phyloP scores from a whole-genome alignment of 208 protist genomes.

The Wallacemonas sp. region DNA sequence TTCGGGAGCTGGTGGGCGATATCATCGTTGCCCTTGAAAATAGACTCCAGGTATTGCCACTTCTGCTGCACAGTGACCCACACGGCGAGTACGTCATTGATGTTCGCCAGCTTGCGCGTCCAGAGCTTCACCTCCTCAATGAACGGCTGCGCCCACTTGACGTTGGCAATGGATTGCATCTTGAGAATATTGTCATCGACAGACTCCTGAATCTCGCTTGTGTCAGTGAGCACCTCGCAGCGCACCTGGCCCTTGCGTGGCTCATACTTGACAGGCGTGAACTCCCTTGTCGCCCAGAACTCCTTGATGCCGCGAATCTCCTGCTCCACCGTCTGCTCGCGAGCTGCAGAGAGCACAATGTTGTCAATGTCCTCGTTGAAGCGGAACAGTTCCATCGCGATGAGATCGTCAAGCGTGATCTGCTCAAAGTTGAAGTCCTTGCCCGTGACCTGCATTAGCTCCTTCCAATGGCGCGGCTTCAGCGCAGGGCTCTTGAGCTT shows the following conservation, averaged over 20 bases:
- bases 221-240: conserved; percentile 93
- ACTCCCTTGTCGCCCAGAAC: conserved; percentile 93
- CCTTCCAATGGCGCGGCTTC: conserved; percentile 96
- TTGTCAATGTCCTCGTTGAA: conserved; percentile 95
- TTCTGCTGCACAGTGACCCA: conserved; percentile 99
- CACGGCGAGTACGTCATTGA: conserved; percentile 96
- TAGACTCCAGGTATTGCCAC: conserved; percentile 99
- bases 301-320: conserved; percentile 94
- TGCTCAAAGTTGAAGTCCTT: conserved; percentile 95
- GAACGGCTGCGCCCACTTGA: conserved; percentile 97
- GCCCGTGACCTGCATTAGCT: conserved; percentile 95
- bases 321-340: conserved; percentile 97
- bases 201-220: conserved; percentile 95
- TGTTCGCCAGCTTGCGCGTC: conserved; percentile 95
- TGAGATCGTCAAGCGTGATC: conserved; percentile 97
- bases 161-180: conserved; percentile 96
- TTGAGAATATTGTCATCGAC: conserved; percentile 98
- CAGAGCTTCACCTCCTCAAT: conserved; percentile 95
- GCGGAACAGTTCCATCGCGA: conserved; percentile 97
- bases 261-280: conserved; percentile 90
- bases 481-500: conserved; percentile 98
- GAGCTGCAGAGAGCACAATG: conserved; percentile 91
- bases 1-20: conserved; percentile 98
- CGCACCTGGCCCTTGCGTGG: conserved; percentile 85
- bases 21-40: conserved; percentile 99